Conservation (phyloP, 768 basidiomycete genomes). For the Pleurotus pulmonarius region DNA sequence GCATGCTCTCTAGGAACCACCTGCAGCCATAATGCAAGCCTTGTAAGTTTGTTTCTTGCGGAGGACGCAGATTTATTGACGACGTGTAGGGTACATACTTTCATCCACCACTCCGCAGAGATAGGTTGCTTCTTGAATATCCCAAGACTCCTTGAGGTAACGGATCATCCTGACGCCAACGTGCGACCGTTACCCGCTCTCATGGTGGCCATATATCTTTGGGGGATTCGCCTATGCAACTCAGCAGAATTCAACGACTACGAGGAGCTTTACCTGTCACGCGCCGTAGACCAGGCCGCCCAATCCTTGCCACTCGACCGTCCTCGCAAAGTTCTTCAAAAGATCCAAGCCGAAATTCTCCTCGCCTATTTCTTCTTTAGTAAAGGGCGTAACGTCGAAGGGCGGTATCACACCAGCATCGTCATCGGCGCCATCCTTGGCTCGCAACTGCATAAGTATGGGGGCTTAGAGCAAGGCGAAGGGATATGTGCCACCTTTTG, state of each 20-base stretch:
- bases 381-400: slow-evolving; percentile 40
- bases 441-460: slow-evolving; percentile 31
- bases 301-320: slow-evolving; percentile 33
- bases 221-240: slow-evolving; percentile 27
- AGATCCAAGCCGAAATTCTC: slow-evolving; percentile 49
- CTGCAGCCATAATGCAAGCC: slow-evolving; percentile 29
- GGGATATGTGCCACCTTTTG: slow-evolving; percentile 24
- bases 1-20: slow-evolving; percentile 29
- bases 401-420: slow-evolving; percentile 46
- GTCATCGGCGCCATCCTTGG: slow-evolving; percentile 38
- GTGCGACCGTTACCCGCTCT: slow-evolving; percentile 36
- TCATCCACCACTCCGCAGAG: slow-evolving; percentile 44
- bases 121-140: slow-evolving; percentile 57
- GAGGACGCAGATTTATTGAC: not conserved
- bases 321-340: slow-evolving; percentile 35
- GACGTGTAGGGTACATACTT: slow-evolving; percentile 21
- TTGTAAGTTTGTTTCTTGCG: slow-evolving; percentile 23
- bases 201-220: slow-evolving; percentile 34
- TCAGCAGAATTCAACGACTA: slow-evolving; percentile 20
- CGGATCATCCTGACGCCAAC: slow-evolving; percentile 23
- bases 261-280: slow-evolving; percentile 35
- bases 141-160: slow-evolving; percentile 38
- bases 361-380: slow-evolving; percentile 50
- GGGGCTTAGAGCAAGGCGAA: not conserved
- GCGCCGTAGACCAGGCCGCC: slow-evolving; percentile 36